These are phyloP conservation scores for Yamadazyma trypodendri DNA, from an alignment of 1,139 yeast species.

Conservation along the genomic window DNA sequence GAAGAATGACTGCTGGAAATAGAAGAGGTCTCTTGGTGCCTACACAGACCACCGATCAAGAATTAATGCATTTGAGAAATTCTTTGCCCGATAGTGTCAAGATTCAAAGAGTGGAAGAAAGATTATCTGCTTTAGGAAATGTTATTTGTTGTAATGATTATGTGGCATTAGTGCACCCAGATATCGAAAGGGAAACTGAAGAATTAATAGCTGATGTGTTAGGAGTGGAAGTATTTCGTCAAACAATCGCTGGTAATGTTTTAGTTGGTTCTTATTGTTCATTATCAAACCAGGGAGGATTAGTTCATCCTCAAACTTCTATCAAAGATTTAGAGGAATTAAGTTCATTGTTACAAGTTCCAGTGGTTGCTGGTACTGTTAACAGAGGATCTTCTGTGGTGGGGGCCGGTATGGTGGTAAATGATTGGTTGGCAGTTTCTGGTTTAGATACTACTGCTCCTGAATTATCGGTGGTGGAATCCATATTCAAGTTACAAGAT, in stretches of 20 bases:
- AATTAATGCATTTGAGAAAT: slow-evolving; percentile 94
- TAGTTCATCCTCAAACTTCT: slow-evolving; percentile 96
- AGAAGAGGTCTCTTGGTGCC: slow-evolving; percentile 97
- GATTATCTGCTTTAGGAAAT: slow-evolving; percentile 94
- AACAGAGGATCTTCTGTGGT: slow-evolving; percentile 97
- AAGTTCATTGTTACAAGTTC: slow-evolving; percentile 92
- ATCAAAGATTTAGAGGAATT: slow-evolving; percentile 98
- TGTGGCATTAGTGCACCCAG: slow-evolving; percentile 98
- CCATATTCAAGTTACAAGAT: slow-evolving; percentile 89
- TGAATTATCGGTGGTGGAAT: slow-evolving; percentile 93
- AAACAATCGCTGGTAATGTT: slow-evolving; percentile 97
- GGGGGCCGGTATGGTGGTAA: slow-evolving; percentile 98
- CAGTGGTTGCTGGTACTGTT: slow-evolving; percentile 97
- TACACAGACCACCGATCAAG: slow-evolving; percentile 98
- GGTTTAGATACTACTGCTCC: slow-evolving; percentile 99
- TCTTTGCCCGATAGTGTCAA: slow-evolving; percentile 94
- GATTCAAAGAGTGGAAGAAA: slow-evolving; percentile 97
- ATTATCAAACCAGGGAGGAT: slow-evolving; percentile 94
- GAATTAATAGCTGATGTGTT: slow-evolving; percentile 98
- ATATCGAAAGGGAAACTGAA: slow-evolving; percentile 98
- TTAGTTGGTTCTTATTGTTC: slow-evolving; percentile 96
- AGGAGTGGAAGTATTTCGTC: slow-evolving; percentile 99
- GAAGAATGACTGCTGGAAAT: slow-evolving; percentile 98
- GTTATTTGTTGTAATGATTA: slow-evolving; percentile 99
- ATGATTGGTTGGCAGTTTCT: slow-evolving; percentile 96